Base-by-base conservation (phyloP, 2,329 filamentous ascomycete genomes). In the Sporothrix luriei region DNA sequence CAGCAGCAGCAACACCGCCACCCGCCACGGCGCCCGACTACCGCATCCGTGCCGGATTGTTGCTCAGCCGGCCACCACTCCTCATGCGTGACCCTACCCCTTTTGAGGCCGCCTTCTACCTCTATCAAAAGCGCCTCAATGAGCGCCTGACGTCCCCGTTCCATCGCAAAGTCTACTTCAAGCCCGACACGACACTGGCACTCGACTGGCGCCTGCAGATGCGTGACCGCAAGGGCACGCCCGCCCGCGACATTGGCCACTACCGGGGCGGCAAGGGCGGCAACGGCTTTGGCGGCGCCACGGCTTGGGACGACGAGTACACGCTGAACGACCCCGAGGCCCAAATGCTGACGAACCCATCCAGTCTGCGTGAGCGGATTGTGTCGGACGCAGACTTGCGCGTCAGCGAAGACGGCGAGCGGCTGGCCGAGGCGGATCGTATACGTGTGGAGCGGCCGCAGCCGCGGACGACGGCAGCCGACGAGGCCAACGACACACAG, bases 91-190 rank as follows among this genome's bases (percentile, higher is more conserved):
- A 90, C 72, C 89, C 94, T 68, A 91, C 91, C 46, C 85, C 92
- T 14, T 98, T 99, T 80, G 95, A 99, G 80, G 91, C 93, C 77
- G 86, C 94, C 73, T 98, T 91, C 82, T 97, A 91, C 84, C 93
- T 99, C 79, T 99, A 99, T 83, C 95, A 99, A 82, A 94, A 94
- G 76, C 93, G 95, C 16, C 86, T 99, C 71, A 97, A 98, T 80
- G 95, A 99, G 84, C 91, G 95, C 55, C 85, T 97, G 67, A 89
- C 90, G 24, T 86, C 95, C 4, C 92, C 94, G 1, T 99, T 98
- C 80, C 91, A 91, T 69, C 88, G 91, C 74, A 91, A 91, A 78
- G 95, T 98, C 82, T 99, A 97, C 85, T 97, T 94, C 87, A 97
- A 97, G 84, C 89, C 89, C 75, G 92, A 92, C 77, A 97, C 94